Base-by-base conservation (phyloP, 192 early-diverging fungal species). In the Backusella tarrabulga region DNA sequence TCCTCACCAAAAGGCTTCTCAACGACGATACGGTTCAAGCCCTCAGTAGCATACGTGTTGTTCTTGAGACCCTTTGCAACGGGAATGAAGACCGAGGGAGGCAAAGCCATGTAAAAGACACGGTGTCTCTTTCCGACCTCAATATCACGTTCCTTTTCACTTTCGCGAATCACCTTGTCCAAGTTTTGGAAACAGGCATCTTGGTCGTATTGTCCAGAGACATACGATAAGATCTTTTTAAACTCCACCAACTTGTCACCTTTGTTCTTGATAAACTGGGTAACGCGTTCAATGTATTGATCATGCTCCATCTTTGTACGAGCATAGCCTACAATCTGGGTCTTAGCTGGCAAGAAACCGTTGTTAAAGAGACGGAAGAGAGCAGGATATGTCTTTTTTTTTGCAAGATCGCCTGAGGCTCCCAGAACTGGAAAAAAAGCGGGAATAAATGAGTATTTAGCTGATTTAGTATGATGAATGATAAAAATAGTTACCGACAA, bases 1-100 rank as follows among this genome's bases (percentile, higher is more conserved):
- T 99, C 97, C 84, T 92, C 93, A 8, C 97, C 97, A 87, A 99
- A 99, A 1, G 97, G 97, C 88, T 99, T 99, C 78, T 99, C 97
- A 26, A 99, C 94, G 75, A 99, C 91, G 68, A 99, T 77, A 34
- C 97, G 92, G 85, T 96, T 97, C 32, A 85, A 84, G 36, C 91
- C 93, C 17, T 80, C 85, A 35, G 77, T 80, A 6, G 85, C 83
- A 75, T 97, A 96, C 14, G 89, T 88, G 72, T 93, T 85, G 35
- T 88, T 82, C 74, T 89, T 91, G 72, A 99, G 82, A 74, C 92
- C 91, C 19, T 80, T 81, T 40, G 93, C 91, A 2, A 97, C 97
- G 4, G 91, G 88, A 68, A 96, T 89, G 84, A 99, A 99, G 32
- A 97, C 97, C 14, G 93, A 94, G 15, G 97, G 97, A 52, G 97